Base-by-base conservation (phyloP, 306 rosid species). In the Cucumis hystrix region DNA sequence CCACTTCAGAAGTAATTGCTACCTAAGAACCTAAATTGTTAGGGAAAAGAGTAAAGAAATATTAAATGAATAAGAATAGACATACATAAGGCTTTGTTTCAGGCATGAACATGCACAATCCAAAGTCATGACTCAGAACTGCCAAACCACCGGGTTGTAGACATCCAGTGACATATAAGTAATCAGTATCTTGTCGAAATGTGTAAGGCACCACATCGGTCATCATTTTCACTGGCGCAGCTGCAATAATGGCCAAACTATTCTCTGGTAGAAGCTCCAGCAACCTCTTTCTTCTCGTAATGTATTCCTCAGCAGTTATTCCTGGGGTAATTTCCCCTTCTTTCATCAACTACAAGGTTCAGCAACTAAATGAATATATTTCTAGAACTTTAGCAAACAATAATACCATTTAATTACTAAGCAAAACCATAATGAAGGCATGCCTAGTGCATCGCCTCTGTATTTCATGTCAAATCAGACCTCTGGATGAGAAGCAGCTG, bases 221-320 rank as follows among this genome's bases (percentile, higher is more conserved):
- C 98, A 95, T 95, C 98, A 95, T 92, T 82, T 95, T 95, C 45
- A 92, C 86, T 6, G 96, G 98, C 37, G 96, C 98, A 80, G 98
- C 85, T 8, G 97, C 94, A 86, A 95, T 45, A 79, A 95, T 90
- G 17, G 96, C 96, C 91, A 95, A 83, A 80, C 97, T 83, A 81
- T 90, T 89, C 80, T 89, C 88, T 0, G 98, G 98, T 41, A 95
- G 95, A 85, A 84, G 90, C 65, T 90, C 95, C 87, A 95, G 82
- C 84, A 95, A 82, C 83, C 82, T 89, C 74, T 88, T 89, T 79
- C 98, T 92, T 80, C 98, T 86, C 20, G 80, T 65, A 39, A 83
- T 80, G 86, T 95, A 95, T 76, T 95, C 97, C 83, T 89, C 96
- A 0, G 82, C 76, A 43, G 92, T 84, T 81, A 92, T 88, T 47